Base-by-base conservation (phyloP, 108 stramenopile species). In the Poteriospumella lacustris region DNA sequence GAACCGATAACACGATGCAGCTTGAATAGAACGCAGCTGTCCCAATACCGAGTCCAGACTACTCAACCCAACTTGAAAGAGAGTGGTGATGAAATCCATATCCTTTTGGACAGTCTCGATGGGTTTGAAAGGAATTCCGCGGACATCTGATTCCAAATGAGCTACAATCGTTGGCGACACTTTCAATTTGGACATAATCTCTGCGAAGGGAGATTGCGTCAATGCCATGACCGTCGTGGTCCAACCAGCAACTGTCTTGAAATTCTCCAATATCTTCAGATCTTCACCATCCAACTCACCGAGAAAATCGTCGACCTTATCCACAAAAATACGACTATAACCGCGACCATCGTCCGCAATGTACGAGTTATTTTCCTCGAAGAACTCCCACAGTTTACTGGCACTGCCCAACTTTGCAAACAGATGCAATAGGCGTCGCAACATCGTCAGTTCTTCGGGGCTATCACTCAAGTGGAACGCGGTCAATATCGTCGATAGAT, bases 291-390 rank as follows among this genome's bases (percentile, higher is more conserved):
- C 40, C 12, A 67, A 19, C 19, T 67, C 12, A 67, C 12, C 9
- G 31, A 67, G 64, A 67, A 67, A 67, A 15, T 67, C 64, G 9
- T 67, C 64, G 12, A 67, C 64, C 31, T 67, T 67, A 15, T 67
- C 40, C 9, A 15, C 40, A 19, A 67, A 67, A 15, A 67, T 19
- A 40, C 19, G 12, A 67, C 31, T 67, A 41, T 67, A 67, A 9
- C 31, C 31, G 12, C 9, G 9, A 15, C 19, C 64, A 15, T 67
- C 19, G 19, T 38, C 64, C 15, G 12, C 36, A 31, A 67, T 12
- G 19, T 40, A 67, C 40, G 12, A 9, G 9, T 9, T 9, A 12
- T 33, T 9, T 31, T 38, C 40, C 15, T 31, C 19, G 36, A 67
- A 40, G 40, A 67, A 67, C 64, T 67, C 64, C 64, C 64, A 67